Evolutionary conservation across 768 basidiomycete species (phyloP).

Genomic region (Psilocybe sp.): DNA sequence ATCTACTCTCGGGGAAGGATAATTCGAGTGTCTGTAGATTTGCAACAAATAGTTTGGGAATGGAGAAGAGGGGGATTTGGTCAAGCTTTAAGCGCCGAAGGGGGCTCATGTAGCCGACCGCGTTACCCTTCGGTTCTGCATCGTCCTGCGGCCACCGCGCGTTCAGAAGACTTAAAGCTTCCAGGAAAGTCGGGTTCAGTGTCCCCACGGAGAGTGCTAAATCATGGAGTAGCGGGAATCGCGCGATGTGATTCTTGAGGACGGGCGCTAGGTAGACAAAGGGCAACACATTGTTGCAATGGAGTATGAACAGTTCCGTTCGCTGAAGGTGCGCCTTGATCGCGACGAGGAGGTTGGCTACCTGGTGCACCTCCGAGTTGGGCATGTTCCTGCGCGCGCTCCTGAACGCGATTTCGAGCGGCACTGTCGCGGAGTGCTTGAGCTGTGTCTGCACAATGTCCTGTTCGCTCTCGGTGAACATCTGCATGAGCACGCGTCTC

Average conservation of each 20-base stretch:
- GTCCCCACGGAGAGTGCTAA: conserved; percentile 17
- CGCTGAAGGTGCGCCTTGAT: conserved; percentile 20
- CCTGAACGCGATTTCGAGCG: conserved; percentile 33
- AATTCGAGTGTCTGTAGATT: conserved; percentile 42
- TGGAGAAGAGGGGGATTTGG: conserved; percentile 36
- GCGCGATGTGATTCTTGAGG: conserved; percentile 11
- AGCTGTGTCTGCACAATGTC: conserved; percentile 23
- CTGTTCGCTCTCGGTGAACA: conserved; percentile 5
- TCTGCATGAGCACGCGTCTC: conserved; percentile 26
- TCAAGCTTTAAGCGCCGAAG: conserved; percentile 37
- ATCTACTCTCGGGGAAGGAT: conserved; percentile 30
- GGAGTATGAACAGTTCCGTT: conserved; percentile 22
- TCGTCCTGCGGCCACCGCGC: conserved; percentile 1
- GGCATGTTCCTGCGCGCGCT: conserved; percentile 12
- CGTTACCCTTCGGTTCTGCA: background rate
- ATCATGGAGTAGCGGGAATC: conserved; percentile 16
- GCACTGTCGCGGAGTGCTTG: conserved; percentile 30
- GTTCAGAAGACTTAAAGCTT: conserved; percentile 11
- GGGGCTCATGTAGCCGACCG: conserved; percentile 11
- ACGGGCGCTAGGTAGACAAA: conserved; percentile 14
- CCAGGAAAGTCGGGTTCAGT: conserved; percentile 15
- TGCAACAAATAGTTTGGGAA: conserved; percentile 33
- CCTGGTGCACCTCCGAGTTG: conserved; percentile 12
- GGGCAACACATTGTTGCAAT: conserved; percentile 12
- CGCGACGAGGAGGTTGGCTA: conserved; percentile 20